These are phyloP conservation scores for Coemansia sp. DNA, from an alignment of 192 early-diverging fungal genomes.

Conservation along the genomic window DNA sequence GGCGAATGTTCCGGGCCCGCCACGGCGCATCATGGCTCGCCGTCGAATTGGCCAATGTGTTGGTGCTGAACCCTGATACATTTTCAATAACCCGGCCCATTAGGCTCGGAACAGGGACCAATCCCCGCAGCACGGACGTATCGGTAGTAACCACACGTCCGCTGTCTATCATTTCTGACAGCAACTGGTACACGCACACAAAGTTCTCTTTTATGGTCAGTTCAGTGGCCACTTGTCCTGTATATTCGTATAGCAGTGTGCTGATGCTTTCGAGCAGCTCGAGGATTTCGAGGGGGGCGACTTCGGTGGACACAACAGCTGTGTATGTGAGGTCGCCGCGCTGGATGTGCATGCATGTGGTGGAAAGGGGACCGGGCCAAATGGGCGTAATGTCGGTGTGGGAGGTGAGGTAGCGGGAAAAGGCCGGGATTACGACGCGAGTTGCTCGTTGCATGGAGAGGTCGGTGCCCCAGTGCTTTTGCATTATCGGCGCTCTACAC, in stretches of 20 bases:
- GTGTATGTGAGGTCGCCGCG: slow-evolving; percentile 75
- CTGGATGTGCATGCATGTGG: slow-evolving; percentile 42
- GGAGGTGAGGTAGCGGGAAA: slow-evolving; percentile 55
- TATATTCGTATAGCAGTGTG: slow-evolving; percentile 80
- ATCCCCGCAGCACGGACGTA: slow-evolving; percentile 75
- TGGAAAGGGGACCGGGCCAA: slow-evolving; percentile 27
- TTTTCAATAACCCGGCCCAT: slow-evolving; percentile 84
- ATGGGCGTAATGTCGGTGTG: slow-evolving; percentile 36
- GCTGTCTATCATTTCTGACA: slow-evolving; percentile 95
- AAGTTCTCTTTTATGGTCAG: slow-evolving; percentile 88
- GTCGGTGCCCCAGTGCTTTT: slow-evolving; percentile 81
- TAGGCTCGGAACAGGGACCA: slow-evolving; percentile 85
- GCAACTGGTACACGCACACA: slow-evolving; percentile 75
- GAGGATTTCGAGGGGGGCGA: slow-evolving; percentile 79
- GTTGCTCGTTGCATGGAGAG: slow-evolving; percentile 62
- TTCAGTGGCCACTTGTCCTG: slow-evolving; percentile 74
- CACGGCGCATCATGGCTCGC: slow-evolving; percentile 61
- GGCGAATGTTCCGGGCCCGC: slow-evolving; percentile 83
- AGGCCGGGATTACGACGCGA: slow-evolving; percentile 65
- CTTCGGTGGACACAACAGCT: slow-evolving; percentile 71
- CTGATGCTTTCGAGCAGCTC: slow-evolving; percentile 81
- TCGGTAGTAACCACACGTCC: slow-evolving; percentile 88
- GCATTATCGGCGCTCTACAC: slow-evolving; percentile 76
- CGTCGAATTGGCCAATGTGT: not conserved
- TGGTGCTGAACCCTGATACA: slow-evolving; percentile 59